These are phyloP conservation scores for Nannochloropsis granulata DNA, from an alignment of 108 stramenopile species.

Conservation along the genomic window DNA sequence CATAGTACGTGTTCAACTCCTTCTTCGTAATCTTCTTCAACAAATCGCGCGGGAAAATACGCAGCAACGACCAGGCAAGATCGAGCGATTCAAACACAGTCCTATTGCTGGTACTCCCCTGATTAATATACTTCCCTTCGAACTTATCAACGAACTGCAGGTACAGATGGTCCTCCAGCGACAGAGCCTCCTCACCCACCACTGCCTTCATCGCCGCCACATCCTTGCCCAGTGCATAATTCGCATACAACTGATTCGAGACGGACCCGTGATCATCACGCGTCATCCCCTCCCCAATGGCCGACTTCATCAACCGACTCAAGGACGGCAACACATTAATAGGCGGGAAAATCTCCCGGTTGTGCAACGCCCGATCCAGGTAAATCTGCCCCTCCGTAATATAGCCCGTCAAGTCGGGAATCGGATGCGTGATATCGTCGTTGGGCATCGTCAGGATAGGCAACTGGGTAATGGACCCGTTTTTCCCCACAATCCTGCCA, in stretches of 20 bases:
- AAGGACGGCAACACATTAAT: conserved; percentile 98
- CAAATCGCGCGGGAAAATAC: conserved; percentile 94
- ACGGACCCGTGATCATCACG: conserved; percentile 84
- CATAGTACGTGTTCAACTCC: conserved; percentile 81
- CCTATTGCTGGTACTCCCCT: conserved; percentile 85
- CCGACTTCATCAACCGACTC: conserved; percentile 98
- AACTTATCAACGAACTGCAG: conserved; percentile 96
- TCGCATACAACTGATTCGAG: conserved; percentile 98
- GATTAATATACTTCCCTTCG: conserved; percentile 91
- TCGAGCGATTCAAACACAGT: conserved; percentile 97
- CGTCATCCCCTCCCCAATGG: conserved; percentile 99
- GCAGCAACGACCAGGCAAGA: conserved; percentile 93
- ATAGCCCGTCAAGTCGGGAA: conserved; percentile 98
- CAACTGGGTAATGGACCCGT: conserved; percentile 98
- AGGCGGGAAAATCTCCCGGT: conserved; percentile 97
- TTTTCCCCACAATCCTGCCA: conserved; percentile 92
- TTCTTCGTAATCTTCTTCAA: conserved; percentile 99
- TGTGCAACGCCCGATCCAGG: conserved; percentile 92
- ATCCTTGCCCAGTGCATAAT: conserved; percentile 99
- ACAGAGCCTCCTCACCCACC: conserved; percentile 98
- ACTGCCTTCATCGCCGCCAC: conserved; percentile 99
- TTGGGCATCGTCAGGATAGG: conserved; percentile 99
- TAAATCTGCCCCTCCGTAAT: conserved; percentile 99
- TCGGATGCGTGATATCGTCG: conserved; percentile 99
- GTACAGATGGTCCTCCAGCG: conserved; percentile 97